Evolutionary conservation across 225 moss, liverwort and hornwort species (phyloP).

Genomic region (Asterella californica): DNA sequence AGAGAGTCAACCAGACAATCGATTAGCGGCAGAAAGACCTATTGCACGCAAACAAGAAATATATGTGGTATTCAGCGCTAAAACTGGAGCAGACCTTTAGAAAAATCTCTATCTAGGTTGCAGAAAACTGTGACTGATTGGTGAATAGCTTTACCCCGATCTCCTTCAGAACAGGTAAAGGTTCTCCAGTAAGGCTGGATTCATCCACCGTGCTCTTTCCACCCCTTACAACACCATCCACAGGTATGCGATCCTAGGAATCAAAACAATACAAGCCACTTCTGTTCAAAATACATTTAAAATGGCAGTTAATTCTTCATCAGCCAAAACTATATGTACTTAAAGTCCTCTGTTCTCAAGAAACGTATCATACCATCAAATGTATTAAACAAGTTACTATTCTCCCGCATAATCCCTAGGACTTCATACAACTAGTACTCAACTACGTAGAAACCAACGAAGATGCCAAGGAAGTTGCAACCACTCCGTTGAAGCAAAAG

Average conservation of each 20-base stretch:
- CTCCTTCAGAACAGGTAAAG: slow-evolving; percentile 84
- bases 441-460: not conserved
- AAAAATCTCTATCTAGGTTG: not conserved
- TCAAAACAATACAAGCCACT: slow-evolving; percentile 14
- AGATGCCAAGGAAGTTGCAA: too few relatives aligned
- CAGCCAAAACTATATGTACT: not conserved
- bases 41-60: slow-evolving; percentile 2
- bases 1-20: not conserved
- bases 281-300: not conserved
- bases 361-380: too few relatives aligned
- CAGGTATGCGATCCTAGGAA: slow-evolving; percentile 87
- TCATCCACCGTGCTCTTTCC: slow-evolving; percentile 98
- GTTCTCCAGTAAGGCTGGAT: slow-evolving; percentile 98
- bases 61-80: not conserved
- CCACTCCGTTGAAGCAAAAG: not conserved
- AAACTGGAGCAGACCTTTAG: not conserved
- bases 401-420: not conserved
- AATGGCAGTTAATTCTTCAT: not conserved
- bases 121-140: not conserved
- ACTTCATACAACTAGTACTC: not conserved
- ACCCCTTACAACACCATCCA: slow-evolving; percentile 79
- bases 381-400: not conserved
- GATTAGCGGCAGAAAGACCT: not conserved
- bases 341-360: not conserved
- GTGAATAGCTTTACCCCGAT: slow-evolving; percentile 50